A percentile compares a stretch with the other conserved stretches of the same genome.
These are phyloP conservation scores for Suhomyces canberraensis DNA, from an alignment of 805 yeast species.

Conservation along the genomic window DNA sequence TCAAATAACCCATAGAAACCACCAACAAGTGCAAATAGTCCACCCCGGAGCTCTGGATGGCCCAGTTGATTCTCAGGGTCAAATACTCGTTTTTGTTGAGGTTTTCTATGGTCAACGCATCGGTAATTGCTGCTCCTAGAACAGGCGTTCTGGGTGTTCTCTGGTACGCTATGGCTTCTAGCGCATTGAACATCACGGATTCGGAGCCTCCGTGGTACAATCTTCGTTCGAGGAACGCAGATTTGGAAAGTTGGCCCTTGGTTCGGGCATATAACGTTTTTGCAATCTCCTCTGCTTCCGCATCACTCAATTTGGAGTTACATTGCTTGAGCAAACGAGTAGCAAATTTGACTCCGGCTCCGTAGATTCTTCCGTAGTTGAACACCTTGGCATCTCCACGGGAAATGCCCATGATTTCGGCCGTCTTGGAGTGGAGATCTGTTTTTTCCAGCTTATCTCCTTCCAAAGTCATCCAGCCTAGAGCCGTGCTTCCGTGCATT, in stretches of 20 bases:
- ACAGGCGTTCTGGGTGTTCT: conserved; percentile 85
- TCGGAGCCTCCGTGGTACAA: conserved; percentile 89
- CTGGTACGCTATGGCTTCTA: conserved; percentile 83
- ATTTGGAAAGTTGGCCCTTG: conserved; percentile 55
- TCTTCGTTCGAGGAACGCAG: conserved; percentile 23
- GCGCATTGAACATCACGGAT: conserved; percentile 81
- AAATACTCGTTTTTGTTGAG: conserved; percentile 63
- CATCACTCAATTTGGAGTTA: conserved; percentile 65
- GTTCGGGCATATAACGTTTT: conserved; percentile 70
- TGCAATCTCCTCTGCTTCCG: conserved; percentile 65
- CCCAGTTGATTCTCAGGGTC: conserved; percentile 95
- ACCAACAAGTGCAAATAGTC: conserved; percentile 86
- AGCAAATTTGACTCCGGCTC: conserved; percentile 94
- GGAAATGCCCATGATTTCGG: conserved; percentile 80
- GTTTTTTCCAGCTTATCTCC: conserved; percentile 91
- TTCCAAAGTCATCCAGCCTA: conserved; percentile 99
- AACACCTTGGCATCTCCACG: conserved; percentile 92
- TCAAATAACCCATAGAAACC: conserved; percentile 82
- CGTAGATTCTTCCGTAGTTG: conserved; percentile 95
- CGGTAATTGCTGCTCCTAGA: conserved; percentile 88
- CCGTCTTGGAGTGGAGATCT: conserved; percentile 92
- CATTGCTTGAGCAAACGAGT: conserved; percentile 78
- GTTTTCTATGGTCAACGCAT: conserved; percentile 67
- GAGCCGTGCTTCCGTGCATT: conserved; percentile 91
- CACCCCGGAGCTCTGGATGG: conserved; percentile 96